These are phyloP conservation scores for Scolecobasidium constrictum DNA, from an alignment of 2,329 filamentous ascomycete species.

Conservation along the genomic window DNA sequence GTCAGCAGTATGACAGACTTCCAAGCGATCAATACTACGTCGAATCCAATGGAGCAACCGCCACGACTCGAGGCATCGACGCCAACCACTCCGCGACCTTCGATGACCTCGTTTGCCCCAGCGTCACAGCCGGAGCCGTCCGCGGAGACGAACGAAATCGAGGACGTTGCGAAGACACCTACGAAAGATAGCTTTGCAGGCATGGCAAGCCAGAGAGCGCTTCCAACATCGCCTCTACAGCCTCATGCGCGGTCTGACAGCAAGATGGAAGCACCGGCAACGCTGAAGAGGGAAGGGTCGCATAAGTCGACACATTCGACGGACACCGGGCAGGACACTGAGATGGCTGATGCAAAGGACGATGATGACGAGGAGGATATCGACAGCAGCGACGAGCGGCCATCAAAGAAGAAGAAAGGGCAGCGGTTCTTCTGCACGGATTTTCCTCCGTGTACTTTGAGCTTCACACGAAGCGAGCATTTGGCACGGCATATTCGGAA, in stretches of 20 bases:
- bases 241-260: conserved; percentile 16
- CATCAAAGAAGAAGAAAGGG: conserved; percentile 89
- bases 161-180: conserved; percentile 46
- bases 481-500: conserved; percentile 93
- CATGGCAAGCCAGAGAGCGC: conserved; percentile 33
- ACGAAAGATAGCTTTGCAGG: conserved; percentile 45
- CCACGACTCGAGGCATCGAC: conserved; percentile 35
- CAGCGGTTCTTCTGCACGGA: conserved; percentile 95
- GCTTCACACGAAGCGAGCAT: conserved; percentile 94
- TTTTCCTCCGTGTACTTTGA: conserved; percentile 85
- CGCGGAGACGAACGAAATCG: conserved; percentile 19
- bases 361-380: conserved; percentile 42
- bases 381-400: conserved; percentile 44
- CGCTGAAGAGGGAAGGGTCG: conserved; percentile 45
- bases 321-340: conserved; percentile 53
- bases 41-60: conserved; percentile 30
- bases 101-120: conserved; percentile 29
- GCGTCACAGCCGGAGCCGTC: conserved; percentile 8
- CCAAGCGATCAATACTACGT: conserved; percentile 48
- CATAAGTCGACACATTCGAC: conserved; percentile 50
- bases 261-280: conserved; percentile 22
- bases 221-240: conserved; percentile 35
- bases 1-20: conserved; percentile 42
- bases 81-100: conserved; percentile 44
- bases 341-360: conserved; percentile 64